A percentile compares a stretch with the other conserved stretches of the same genome.
Evolutionary conservation across 768 basidiomycete genomes (phyloP).

Genomic region (Trametes cubensis): DNA sequence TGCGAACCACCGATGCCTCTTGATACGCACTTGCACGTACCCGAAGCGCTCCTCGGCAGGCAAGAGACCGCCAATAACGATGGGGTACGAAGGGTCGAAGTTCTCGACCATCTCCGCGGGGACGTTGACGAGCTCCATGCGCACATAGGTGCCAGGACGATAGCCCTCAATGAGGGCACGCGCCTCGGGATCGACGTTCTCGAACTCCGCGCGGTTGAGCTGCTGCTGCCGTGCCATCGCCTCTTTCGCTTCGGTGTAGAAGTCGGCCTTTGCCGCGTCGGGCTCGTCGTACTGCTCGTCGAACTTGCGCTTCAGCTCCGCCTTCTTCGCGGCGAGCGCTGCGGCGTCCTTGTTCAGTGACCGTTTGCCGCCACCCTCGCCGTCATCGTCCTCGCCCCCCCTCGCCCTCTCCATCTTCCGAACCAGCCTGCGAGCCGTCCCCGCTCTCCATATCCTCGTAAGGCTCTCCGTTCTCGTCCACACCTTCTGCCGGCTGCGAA

Average conservation of each 20-base stretch:
- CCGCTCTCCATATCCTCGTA: slow-evolving; percentile 41
- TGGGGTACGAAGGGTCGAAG: slow-evolving; percentile 90
- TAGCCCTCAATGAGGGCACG: slow-evolving; percentile 89
- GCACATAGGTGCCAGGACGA: slow-evolving; percentile 89
- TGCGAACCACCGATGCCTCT: slow-evolving; percentile 92
- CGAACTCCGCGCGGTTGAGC: slow-evolving; percentile 86
- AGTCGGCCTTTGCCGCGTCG: slow-evolving; percentile 75
- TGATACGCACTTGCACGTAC: slow-evolving; percentile 92
- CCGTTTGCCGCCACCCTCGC: slow-evolving; percentile 36
- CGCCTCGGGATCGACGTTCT: slow-evolving; percentile 70
- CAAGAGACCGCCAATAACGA: slow-evolving; percentile 90
- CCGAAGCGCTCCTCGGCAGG: slow-evolving; percentile 91
- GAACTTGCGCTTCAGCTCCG: slow-evolving; percentile 89
- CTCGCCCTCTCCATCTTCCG: slow-evolving; percentile 43
- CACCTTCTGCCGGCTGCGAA: slow-evolving; percentile 39
- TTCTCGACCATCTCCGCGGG: slow-evolving; percentile 92
- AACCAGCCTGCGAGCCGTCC: slow-evolving; percentile 34
- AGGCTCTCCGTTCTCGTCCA: slow-evolving; percentile 42
- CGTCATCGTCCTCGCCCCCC: slow-evolving; percentile 40
- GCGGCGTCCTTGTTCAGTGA: slow-evolving; percentile 37
- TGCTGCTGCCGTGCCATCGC: slow-evolving; percentile 85
- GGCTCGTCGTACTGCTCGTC: slow-evolving; percentile 96
- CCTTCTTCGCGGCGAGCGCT: slow-evolving; percentile 83
- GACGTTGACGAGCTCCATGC: slow-evolving; percentile 81
- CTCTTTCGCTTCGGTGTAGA: slow-evolving; percentile 90